A percentile compares a stretch with the other conserved stretches of the same genome.
These are phyloP conservation scores for Rutstroemia sp. DNA, from an alignment of 2,329 filamentous ascomycete species.

Conservation along the genomic window DNA sequence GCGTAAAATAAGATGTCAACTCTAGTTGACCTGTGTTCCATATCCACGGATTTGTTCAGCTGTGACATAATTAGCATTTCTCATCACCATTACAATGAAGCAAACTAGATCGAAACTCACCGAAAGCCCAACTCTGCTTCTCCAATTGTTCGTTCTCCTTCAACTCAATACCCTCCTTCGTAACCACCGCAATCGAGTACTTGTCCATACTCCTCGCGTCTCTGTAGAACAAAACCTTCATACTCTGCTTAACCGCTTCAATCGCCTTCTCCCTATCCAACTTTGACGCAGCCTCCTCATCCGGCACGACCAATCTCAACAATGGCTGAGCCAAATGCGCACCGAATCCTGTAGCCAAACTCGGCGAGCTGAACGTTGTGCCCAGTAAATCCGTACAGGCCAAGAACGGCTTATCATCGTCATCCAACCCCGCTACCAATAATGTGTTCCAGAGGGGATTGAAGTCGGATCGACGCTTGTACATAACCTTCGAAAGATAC, in stretches of 20 bases:
- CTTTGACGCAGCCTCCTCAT: constrained; percentile 68
- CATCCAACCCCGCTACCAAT: constrained; percentile 82
- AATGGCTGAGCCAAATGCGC: constrained; percentile 89
- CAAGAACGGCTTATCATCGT: constrained; percentile 74
- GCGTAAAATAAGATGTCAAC: constrained; percentile 8
- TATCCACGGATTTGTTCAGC: constrained; percentile 93
- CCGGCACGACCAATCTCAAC: constrained; percentile 73
- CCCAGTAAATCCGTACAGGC: constrained; percentile 87
- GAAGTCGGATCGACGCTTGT: constrained; percentile 90
- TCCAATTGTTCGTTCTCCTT: constrained; percentile 83
- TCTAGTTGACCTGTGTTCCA: constrained; percentile 65
- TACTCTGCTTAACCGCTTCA: constrained; percentile 77
- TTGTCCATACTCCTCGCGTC: constrained; percentile 87
- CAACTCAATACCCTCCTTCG: constrained; percentile 79
- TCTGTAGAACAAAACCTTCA: constrained; percentile 98
- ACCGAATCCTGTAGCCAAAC: constrained; percentile 88
- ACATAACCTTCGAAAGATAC: constrained; percentile 93
- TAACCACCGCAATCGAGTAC: constrained; percentile 87
- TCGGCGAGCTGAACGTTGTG: constrained; percentile 82
- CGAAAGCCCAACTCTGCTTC: constrained; percentile 92
- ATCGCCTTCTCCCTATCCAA: constrained; percentile 74
- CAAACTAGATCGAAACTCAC: constrained; percentile 17
- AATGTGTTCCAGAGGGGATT: constrained; percentile 97
- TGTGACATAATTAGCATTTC: constrained; percentile 25
- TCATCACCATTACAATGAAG: background rate